phyloP scores from a whole-genome alignment of 305 asterid genomes.

The Solanum hybrid region DNA sequence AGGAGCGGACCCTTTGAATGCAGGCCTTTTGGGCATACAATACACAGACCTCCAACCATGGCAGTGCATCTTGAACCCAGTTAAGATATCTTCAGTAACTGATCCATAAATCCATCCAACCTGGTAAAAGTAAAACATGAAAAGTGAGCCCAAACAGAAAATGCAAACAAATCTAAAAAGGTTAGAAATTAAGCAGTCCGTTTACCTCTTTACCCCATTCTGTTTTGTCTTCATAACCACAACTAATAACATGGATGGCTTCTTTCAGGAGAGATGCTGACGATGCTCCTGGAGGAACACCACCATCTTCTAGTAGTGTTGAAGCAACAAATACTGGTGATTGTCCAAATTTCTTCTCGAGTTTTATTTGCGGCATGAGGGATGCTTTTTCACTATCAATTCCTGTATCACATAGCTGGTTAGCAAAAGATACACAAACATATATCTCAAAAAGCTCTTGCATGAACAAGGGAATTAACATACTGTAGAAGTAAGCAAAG shows the following conservation, averaged over 20 bases:
- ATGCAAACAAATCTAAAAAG: neutral
- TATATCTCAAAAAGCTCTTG: neutral
- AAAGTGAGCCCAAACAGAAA: neutral
- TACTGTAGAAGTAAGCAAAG: neutral
- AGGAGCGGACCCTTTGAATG: slow-evolving; percentile 92
- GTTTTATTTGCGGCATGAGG: slow-evolving; percentile 79
- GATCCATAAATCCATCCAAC: slow-evolving; percentile 97
- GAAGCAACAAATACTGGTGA: slow-evolving; percentile 89
- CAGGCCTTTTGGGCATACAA: slow-evolving; percentile 81
- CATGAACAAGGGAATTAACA: neutral
- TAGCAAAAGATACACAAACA: neutral
- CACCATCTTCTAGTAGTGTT: slow-evolving; percentile 76
- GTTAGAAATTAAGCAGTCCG: neutral
- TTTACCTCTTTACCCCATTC: slow-evolving; percentile 97
- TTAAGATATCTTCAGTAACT: slow-evolving; percentile 92
- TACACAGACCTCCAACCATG: slow-evolving; percentile 96
- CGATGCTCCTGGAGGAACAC: slow-evolving; percentile 72
- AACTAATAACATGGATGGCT: slow-evolving; percentile 92
- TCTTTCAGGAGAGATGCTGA: slow-evolving; percentile 92
- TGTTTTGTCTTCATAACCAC: slow-evolving; percentile 92
- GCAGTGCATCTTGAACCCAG: slow-evolving; percentile 96
- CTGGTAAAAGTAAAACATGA: slow-evolving; percentile 22
- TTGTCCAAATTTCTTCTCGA: slow-evolving; percentile 86
- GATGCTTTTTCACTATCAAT: slow-evolving; percentile 63
- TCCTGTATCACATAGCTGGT: slow-evolving; percentile 36